Conservation (phyloP, 371 early-diverging fungal species). For the Mucor sp. region DNA sequence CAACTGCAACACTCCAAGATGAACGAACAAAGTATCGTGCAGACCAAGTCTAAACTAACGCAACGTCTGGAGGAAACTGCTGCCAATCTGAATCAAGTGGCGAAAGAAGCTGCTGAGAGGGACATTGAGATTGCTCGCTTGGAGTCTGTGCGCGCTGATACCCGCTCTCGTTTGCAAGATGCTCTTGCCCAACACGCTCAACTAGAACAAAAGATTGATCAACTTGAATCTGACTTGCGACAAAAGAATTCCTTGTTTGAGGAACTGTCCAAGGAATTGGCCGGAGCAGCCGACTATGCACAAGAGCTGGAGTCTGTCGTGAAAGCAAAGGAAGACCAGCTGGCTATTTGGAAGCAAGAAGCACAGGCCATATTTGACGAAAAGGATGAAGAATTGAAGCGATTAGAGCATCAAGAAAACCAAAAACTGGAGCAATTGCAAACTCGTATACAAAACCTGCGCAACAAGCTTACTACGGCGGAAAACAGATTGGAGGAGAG, state of each 20-base stretch:
- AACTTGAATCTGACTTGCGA: neutral
- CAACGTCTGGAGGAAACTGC: conserved; percentile 8
- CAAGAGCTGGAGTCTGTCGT: neutral
- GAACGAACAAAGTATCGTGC: neutral
- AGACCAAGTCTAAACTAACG: conserved; percentile 8
- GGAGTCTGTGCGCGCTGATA: conserved; percentile 10
- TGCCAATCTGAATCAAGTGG: conserved; percentile 1
- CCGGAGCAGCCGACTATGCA: neutral
- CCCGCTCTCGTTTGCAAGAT: conserved; percentile 10
- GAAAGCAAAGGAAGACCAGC: conserved; percentile 2
- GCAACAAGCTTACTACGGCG: neutral
- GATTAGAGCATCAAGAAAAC: neutral
- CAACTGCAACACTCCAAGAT: neutral
- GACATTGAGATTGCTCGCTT: conserved; percentile 15
- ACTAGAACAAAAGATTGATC: neutral
- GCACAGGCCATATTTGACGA: neutral
- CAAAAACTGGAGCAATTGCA: conserved; percentile 12
- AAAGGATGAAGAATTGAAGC: conserved; percentile 2
- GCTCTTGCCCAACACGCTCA: conserved; percentile 1
- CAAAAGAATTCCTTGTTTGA: neutral
- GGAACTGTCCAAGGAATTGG: neutral
- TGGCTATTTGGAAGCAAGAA: neutral
- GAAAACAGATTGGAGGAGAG: conserved; percentile 11
- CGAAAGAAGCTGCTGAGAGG: conserved; percentile 5
- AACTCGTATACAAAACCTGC: neutral